Conservation (phyloP, 768 basidiomycete genomes). For the Fistulinella prunicolor region DNA sequence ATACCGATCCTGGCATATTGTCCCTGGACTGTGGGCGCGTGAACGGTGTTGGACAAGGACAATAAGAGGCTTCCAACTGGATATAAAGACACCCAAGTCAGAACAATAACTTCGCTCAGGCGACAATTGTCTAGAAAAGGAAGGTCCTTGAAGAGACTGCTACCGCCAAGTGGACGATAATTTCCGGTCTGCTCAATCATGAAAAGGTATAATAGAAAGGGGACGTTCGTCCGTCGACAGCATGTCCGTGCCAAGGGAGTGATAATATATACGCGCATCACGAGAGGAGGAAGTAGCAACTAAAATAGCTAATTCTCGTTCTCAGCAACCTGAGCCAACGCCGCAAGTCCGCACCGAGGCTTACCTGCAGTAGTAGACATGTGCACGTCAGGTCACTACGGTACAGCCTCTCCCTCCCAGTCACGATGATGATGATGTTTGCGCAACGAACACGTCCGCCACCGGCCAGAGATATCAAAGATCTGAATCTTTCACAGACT, state of each 20-base stretch:
- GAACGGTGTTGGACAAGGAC: slow-evolving; percentile 8
- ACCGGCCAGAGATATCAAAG: not conserved
- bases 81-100: not conserved
- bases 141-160: slow-evolving; percentile 1
- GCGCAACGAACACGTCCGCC: no score
- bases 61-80: slow-evolving; percentile 16
- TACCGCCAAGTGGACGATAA: not conserved
- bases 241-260: no score
- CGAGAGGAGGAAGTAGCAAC: no score
- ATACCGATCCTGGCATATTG: slow-evolving; percentile 7
- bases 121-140: slow-evolving; percentile 28
- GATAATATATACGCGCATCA: no score
- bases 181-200: no score
- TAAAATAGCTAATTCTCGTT: not conserved
- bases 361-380: no score
- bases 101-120: slow-evolving; percentile 12
- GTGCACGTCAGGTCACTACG: no score
- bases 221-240: no score
- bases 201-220: no score
- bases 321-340: slow-evolving; percentile 1
- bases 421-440: no score
- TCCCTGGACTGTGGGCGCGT: not conserved
- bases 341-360: not conserved
- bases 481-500: not conserved
- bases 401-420: no score